Evolutionary conservation across 768 basidiomycete species (phyloP).

Genomic region (Gloeostereum incarnatum): DNA sequence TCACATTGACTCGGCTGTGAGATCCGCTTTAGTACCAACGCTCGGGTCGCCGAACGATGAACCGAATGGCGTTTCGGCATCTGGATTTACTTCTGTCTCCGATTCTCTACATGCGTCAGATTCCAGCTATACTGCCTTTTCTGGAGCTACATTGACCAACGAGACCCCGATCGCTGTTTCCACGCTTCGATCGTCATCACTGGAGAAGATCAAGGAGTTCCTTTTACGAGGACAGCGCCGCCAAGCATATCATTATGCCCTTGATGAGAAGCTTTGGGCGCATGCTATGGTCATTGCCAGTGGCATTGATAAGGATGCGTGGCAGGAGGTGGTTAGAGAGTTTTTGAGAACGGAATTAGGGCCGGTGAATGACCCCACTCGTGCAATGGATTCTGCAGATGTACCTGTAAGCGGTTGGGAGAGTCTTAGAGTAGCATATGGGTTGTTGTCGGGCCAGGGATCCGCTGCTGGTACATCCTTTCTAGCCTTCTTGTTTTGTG

Average conservation of each 20-base stretch:
- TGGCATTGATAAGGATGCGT: slow-evolving; percentile 86
- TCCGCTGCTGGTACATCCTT: slow-evolving; percentile 63
- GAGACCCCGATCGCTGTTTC: slow-evolving; percentile 51
- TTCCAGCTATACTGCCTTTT: slow-evolving; percentile 10
- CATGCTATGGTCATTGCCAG: slow-evolving; percentile 95
- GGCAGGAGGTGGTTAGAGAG: slow-evolving; percentile 84
- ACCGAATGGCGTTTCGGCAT: slow-evolving; percentile 8
- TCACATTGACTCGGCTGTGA: slow-evolving; percentile 65
- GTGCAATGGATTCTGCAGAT: slow-evolving; percentile 10
- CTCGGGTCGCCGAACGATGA: slow-evolving; percentile 22
- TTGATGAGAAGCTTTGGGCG: slow-evolving; percentile 86
- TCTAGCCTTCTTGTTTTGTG: too few relatives aligned
- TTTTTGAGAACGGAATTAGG: slow-evolving; percentile 76
- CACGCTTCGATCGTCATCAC: slow-evolving; percentile 47
- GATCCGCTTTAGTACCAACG: slow-evolving; percentile 60
- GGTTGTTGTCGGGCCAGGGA: slow-evolving; percentile 79
- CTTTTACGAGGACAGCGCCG: slow-evolving; percentile 79
- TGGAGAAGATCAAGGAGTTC: slow-evolving; percentile 73
- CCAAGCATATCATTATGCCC: slow-evolving; percentile 80
- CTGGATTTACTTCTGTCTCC: slow-evolving; percentile 21
- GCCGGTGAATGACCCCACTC: too few relatives aligned
- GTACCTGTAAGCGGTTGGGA: slow-evolving; percentile 47
- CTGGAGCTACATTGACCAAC: slow-evolving; percentile 19
- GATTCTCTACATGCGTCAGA: slow-evolving; percentile 20
- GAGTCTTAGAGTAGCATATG: slow-evolving; percentile 71